phyloP scores from a whole-genome alignment of 306 rosid species.

The Nissolia schottii region DNA sequence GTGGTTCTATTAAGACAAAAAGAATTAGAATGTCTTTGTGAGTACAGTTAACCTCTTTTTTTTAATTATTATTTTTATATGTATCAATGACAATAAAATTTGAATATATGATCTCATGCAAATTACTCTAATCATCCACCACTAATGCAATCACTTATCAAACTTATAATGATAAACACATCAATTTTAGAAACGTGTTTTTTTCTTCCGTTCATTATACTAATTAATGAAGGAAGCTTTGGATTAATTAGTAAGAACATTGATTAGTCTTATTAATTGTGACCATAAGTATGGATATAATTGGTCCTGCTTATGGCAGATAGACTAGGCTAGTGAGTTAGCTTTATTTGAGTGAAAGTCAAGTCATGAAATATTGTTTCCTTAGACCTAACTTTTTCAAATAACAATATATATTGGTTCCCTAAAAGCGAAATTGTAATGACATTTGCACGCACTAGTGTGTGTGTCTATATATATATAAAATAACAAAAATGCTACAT shows the following conservation, averaged over 20 bases:
- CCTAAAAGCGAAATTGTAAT: not conserved
- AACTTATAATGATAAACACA: too few species aligned
- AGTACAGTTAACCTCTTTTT: too few species aligned
- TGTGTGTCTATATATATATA: too few species aligned
- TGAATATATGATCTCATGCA: too few species aligned
- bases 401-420: not conserved
- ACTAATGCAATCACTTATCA: too few species aligned
- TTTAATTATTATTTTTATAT: too few species aligned
- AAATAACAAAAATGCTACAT: too few species aligned
- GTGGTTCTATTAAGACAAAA: too few species aligned
- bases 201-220: not conserved
- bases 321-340: not conserved
- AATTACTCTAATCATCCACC: too few species aligned
- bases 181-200: too few species aligned
- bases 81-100: too few species aligned
- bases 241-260: not conserved
- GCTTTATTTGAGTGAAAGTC: not conserved
- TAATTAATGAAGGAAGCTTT: not conserved
- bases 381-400: constrained; percentile 15
- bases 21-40: too few species aligned
- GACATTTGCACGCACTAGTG: not conserved
- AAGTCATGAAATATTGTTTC: not conserved
- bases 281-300: not conserved
- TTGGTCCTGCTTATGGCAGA: not conserved
- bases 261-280: not conserved